Evolutionary conservation across 2,329 filamentous ascomycete genomes (phyloP), one percentile per base, ranked within the genome.

Genomic region (Alternaria infectoria): DNA sequence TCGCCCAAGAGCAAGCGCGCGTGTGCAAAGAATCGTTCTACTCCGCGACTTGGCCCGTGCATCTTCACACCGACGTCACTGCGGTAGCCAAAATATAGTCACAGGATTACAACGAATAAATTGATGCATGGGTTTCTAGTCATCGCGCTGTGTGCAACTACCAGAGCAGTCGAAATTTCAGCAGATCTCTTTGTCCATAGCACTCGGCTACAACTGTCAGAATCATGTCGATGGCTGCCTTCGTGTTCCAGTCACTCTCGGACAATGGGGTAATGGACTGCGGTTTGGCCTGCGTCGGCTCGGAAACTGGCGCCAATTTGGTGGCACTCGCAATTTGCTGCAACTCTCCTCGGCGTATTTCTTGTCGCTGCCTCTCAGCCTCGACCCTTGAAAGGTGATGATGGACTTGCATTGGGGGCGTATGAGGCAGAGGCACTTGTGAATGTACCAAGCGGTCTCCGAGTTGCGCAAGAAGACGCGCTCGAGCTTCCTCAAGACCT

Each of bases 181-280:
- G 85, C 66, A 97, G 81, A 79, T 98, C 95, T 68, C 90, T 86
- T 81, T 98, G 95, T 2, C 95, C 93, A 80, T 94, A 98, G 69
- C 92, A 89, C 80, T 97, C 93, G 71, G 93, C 94, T 51, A 91
- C 90, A 36, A 97, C 86, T 0, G 92, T 96, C 69, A 97, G 83
- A 57, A 97, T 92, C 93, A 97, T 97, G 80, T 96, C 94, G 32
- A 97, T 84, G 44, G 93, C 93, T n/a, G 89, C 90, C 26, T 87
- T 84, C 1, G 77, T 81, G 57, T 81, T 80, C 30, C 70, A 65
- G 21, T 74, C 82, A 84, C 85, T 76, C 86, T 88, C 72, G 30
- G 54, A 57, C 44, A 62, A 43, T 28, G 23, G 59, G 26, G 40
- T 17, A 13, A 45, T 57, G 15, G 47, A 56, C n/a, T 19, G 13